phyloP scores from a whole-genome alignment of 1,284 basidiomycete genomes.

The Moesziomyces globuligerus region DNA sequence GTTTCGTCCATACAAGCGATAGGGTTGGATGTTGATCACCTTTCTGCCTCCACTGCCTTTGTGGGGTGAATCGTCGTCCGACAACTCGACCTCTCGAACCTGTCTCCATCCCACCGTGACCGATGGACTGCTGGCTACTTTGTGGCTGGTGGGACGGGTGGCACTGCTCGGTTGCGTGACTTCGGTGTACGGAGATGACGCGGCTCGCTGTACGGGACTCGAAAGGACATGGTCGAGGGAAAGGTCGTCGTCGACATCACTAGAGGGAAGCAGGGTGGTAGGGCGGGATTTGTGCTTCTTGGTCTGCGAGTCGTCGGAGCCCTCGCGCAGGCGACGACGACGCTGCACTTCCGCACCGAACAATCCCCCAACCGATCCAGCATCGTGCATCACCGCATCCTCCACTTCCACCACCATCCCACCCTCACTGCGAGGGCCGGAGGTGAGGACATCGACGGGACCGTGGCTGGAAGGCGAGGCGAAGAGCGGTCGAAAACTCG shows the following conservation, averaged over 20 bases:
- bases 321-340: slow-evolving; percentile 16
- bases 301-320: background rate
- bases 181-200: slow-evolving; percentile 31
- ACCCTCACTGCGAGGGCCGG: background rate
- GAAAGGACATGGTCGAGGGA: no score
- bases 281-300: slow-evolving; percentile 25
- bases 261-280: slow-evolving; percentile 3
- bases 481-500: slow-evolving; percentile 34
- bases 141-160: background rate
- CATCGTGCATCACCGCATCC: slow-evolving; percentile 23
- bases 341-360: slow-evolving; percentile 34
- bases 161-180: slow-evolving; percentile 29
- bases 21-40: slow-evolving; percentile 39
- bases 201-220: slow-evolving; percentile 14
- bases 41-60: slow-evolving; percentile 1
- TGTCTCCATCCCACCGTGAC: slow-evolving; percentile 9
- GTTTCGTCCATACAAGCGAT: slow-evolving; percentile 28
- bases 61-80: slow-evolving; percentile 28
- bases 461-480: slow-evolving; percentile 26
- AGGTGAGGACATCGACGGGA: background rate
- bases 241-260: slow-evolving; percentile 11
- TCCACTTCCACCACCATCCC: slow-evolving; percentile 1
- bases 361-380: slow-evolving; percentile 19
- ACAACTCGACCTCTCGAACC: slow-evolving; percentile 24
- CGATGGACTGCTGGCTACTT: slow-evolving; percentile 6